Base-by-base conservation (phyloP, 78 protist species). In the Cavenderia fasciculata region DNA sequence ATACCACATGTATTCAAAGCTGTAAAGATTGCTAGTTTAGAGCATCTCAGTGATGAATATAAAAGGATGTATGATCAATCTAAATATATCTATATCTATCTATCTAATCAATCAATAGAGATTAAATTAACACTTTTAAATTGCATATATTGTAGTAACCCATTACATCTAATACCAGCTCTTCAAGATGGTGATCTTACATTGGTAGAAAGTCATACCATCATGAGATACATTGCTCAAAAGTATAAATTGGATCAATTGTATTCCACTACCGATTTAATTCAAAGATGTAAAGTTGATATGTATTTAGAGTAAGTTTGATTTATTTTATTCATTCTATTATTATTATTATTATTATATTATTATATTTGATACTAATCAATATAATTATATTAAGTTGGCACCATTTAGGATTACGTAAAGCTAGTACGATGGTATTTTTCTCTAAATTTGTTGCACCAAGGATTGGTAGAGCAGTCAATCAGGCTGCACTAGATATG, bases 11-110 rank as follows among this genome's bases (percentile, higher is more conserved):
- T 34, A 47, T 34, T 36, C 14, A 46, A 76, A 16, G 44, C 46
- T 41, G 36, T 46, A 47, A 31, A 52, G 11, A n/a, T 62, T 29
- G 41, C 47, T 14, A 63, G 38, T 5, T 43, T 29, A 11, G 72
- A 63, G 2, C 43, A 31, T 21, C 33, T 8, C 18, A 63, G 51
- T 16, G 54, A 33, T 21, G 72, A 63, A 18, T 63, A 34, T 40
- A 63, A 63, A 21, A 63, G 38, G 72, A 63, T 63, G 72, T 63
- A 63, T 36, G 72, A n/a, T n/a, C n/a, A n/a, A n/a, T 63, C 5
- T 56, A 8, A 56, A 19, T 7, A 56, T 16, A 8, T 56, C 7
- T 25, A 56, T 56, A 56, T 19, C 62, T 11, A 12, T 25, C 10
- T 25, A 56, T 56, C 10, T 19, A 56, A 56, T 25, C 6, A 12